These are phyloP conservation scores for Neofusicoccum parvum DNA, from an alignment of 2,329 filamentous ascomycete genomes.

Conservation along the genomic window DNA sequence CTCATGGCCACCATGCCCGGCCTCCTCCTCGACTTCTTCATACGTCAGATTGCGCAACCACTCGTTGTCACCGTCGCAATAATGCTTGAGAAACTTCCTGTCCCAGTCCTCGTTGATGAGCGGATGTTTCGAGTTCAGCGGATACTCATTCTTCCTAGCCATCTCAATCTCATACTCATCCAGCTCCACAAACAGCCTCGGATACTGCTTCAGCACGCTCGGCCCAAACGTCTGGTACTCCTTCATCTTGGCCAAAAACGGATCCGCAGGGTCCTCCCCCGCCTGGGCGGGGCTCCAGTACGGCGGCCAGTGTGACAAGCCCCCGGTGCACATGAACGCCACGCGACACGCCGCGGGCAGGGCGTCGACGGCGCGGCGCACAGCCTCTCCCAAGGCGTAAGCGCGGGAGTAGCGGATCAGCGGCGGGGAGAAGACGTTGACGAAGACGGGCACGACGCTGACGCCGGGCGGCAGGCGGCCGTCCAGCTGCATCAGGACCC, in stretches of 20 bases:
- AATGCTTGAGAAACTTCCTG: constrained; percentile 28
- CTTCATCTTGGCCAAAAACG: constrained; percentile 35
- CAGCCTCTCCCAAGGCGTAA: constrained; percentile 34
- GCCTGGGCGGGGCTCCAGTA: constrained; percentile 34
- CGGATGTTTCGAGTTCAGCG: constrained; percentile 34
- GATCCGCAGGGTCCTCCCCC: constrained; percentile 29
- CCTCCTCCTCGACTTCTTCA: constrained; percentile 28
- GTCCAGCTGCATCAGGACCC: constrained; percentile 32
- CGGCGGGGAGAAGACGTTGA: constrained; percentile 36
- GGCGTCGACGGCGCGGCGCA: constrained; percentile 23
- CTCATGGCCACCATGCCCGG: constrained; percentile 28
- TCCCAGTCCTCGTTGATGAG: constrained; percentile 35
- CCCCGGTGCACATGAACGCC: constrained; percentile 22
- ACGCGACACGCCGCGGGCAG: constrained; percentile 19
- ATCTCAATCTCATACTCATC: constrained; percentile 37
- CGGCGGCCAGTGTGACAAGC: constrained; percentile 34
- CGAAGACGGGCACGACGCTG: constrained; percentile 31
- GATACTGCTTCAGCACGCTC: constrained; percentile 28
- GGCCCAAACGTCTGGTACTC: constrained; percentile 33
- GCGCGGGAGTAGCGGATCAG: constrained; percentile 34
- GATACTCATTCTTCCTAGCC: constrained; percentile 35
- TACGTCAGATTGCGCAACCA: constrained; percentile 27
- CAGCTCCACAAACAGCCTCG: constrained; percentile 32
- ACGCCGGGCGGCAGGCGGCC: constrained; percentile 23
- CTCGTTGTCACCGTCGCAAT: constrained; percentile 27